Evolutionary conservation across 2,329 filamentous ascomycete species (phyloP).

Genomic region (Trichoderma sp.): DNA sequence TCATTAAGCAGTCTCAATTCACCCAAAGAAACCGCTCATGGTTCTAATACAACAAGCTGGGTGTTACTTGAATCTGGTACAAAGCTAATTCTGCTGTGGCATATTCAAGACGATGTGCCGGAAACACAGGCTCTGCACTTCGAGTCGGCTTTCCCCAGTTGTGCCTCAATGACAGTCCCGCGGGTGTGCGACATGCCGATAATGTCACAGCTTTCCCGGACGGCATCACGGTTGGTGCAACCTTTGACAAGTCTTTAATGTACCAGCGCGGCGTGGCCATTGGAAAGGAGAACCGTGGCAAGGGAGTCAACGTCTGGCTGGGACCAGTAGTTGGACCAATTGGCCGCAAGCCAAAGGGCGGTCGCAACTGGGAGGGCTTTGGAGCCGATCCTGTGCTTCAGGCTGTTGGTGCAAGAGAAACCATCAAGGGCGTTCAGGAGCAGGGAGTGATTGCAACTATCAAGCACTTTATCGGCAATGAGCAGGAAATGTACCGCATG

Average conservation of each 20-base stretch:
- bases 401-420: conserved; percentile 75
- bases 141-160: conserved; percentile 74
- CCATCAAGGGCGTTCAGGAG: conserved; percentile 71
- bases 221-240: conserved; percentile 76
- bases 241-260: conserved; percentile 74
- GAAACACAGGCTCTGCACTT: conserved; percentile 72
- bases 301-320: conserved; percentile 72
- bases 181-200: conserved; percentile 73
- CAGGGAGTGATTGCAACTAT: conserved; percentile 61
- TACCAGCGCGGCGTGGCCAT: conserved; percentile 69
- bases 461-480: conserved; percentile 60
- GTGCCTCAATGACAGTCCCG: conserved; percentile 71
- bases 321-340: conserved; percentile 73
- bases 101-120: conserved; percentile 64
- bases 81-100: not conserved
- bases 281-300: conserved; percentile 72
- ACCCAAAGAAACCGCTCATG: not conserved
- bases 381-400: conserved; percentile 73
- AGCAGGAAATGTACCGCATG: conserved; percentile 68
- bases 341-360: conserved; percentile 72
- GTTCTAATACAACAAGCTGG: not conserved
- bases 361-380: conserved; percentile 77
- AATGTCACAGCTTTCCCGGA: conserved; percentile 77
- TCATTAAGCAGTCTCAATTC: not conserved
- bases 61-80: not conserved